Base-by-base conservation (phyloP, 176 grass and related monocot species). In the Elaeis guineensis region DNA sequence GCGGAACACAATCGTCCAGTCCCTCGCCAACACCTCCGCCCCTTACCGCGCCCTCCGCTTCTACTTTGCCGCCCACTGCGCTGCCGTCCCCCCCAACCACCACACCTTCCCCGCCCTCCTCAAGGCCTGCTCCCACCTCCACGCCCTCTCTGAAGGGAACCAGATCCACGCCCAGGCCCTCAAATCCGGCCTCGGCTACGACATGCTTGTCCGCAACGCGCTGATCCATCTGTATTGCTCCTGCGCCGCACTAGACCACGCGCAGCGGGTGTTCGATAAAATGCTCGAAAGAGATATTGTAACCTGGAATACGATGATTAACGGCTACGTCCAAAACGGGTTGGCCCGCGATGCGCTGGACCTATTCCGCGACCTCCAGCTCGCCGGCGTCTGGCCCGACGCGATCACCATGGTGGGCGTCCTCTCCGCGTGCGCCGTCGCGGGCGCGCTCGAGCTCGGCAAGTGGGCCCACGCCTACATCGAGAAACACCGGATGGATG, bases 281-380 rank as follows among this genome's bases (percentile, higher is more conserved):
- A 58, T 28, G 56, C 56, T 4, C 23, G 21, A 28, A 17, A 21
- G 56, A 25, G 56, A 25, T 25, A 17, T 58, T 19, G 56, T 58
- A 11, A 25, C 23, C 8, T 25, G 21, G 56, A 58, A 58, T 25
- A 17, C 56, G 30, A 55, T 55, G 53, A 55, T 55, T 20, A 20
- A n/a, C 18, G 53, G 53, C 6, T 55, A 55, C 4, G 53, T 20
- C 18, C 53, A 20, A 20, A 55, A 55, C 20, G 24, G 12, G 56
- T 19, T 58, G 16, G 21, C 21, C 21, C 11, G 56, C 4, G 21
- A 6, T 5, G 56, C 56, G 56, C 15, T 58, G 9, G 21, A 58
- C 21, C 56, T 58, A 4, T 58, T 25, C 21, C 56, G 56, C 56
- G 56, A 58, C 21, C 56, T 58, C 56, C 56, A 58, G 56, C 56